A percentile compares a stretch with the other conserved stretches of the same genome.
Conservation (phyloP, 1,284 basidiomycete genomes). For the Exobasidium cylindrosporum region DNA sequence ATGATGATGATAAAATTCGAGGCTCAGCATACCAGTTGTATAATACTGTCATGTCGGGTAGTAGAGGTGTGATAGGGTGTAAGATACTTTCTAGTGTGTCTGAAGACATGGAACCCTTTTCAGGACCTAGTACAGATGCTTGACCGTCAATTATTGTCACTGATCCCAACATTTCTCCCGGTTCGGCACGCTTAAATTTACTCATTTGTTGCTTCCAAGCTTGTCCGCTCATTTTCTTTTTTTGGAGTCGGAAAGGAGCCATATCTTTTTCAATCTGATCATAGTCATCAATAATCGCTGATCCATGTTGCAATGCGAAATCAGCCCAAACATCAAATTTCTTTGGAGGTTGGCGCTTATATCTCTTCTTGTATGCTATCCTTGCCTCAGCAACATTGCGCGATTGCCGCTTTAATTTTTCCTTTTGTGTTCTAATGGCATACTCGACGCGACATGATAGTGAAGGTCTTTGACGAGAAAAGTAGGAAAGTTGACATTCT, state of each 20-base stretch:
- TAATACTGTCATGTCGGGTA: neutral
- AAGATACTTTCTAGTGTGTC: neutral
- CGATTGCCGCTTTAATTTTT: neutral
- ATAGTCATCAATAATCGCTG: conserved; percentile 1
- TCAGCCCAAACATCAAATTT: neutral
- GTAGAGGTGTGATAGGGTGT: neutral
- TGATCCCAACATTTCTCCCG: neutral
- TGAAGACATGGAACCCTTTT: neutral
- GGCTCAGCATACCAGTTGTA: neutral
- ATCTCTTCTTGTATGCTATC: neutral
- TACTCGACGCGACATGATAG: neutral
- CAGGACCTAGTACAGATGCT: neutral
- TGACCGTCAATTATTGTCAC: neutral
- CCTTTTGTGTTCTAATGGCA: neutral
- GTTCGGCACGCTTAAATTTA: neutral
- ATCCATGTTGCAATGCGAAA: neutral
- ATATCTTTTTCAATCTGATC: neutral
- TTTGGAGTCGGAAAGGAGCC: neutral
- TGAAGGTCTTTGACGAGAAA: too few relatives aligned
- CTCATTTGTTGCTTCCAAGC: neutral
- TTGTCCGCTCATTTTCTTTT: neutral
- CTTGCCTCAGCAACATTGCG: neutral
- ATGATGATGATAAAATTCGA: neutral
- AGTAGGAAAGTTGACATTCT: too few relatives aligned
- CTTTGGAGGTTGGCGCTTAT: neutral